Conservation (phyloP, 208 protist species). For the Trichomonas tenax region DNA sequence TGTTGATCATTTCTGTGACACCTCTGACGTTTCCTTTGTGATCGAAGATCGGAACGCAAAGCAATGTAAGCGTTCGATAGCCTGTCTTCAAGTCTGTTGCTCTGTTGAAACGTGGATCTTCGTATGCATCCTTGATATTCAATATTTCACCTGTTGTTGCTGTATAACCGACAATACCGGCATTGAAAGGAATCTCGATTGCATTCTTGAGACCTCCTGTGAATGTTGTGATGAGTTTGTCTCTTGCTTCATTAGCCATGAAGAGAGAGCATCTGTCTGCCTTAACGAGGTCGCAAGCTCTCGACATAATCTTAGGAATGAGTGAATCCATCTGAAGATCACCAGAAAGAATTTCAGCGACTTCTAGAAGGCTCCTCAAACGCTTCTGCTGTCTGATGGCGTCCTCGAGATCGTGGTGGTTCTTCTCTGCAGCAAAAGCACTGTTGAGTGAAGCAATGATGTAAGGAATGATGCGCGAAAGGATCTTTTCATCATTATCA, state of each 20-base stretch:
- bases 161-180: conserved; percentile 12
- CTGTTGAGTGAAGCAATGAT: background rate
- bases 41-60: conserved; percentile 20
- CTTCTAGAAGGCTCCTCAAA: background rate
- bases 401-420: background rate
- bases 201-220: background rate
- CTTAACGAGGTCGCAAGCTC: background rate
- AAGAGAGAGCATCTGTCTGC: background rate
- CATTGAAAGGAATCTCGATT: background rate
- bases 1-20: conserved; percentile 42
- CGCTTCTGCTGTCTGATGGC: background rate
- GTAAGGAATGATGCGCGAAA: background rate
- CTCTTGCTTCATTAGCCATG: background rate
- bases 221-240: background rate
- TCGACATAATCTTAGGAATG: background rate
- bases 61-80: background rate
- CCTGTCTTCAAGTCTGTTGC: background rate
- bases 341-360: background rate
- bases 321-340: background rate
- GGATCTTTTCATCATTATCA: background rate
- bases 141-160: conserved; percentile 6
- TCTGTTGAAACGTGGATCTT: background rate
- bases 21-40: conserved; percentile 31
- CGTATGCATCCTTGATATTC: conserved; percentile 1
- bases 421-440: background rate